Conservation (phyloP, 331 rosid species). For the Malus hybrid region DNA sequence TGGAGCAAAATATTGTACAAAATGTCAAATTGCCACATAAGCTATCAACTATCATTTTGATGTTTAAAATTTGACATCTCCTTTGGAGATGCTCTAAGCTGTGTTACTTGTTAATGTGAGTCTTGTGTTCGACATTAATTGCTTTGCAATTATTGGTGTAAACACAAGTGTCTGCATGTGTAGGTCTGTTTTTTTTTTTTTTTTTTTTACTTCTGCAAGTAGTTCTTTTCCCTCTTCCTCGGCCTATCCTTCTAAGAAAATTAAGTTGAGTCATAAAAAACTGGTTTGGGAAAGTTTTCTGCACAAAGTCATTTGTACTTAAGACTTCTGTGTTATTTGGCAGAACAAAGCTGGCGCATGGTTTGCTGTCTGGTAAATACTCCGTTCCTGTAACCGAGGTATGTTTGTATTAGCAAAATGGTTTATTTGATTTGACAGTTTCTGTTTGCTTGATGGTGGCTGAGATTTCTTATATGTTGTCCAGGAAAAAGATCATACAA, state of each 20-base stretch:
- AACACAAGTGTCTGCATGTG: background rate
- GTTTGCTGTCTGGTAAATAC: conserved; percentile 90
- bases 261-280: background rate
- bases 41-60: no score
- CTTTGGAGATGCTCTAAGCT: background rate
- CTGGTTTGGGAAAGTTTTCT: background rate
- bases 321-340: conserved; percentile 10
- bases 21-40: no score
- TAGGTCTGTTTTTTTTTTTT: background rate
- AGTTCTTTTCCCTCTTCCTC: background rate
- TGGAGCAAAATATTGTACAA: no score
- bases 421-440: conserved; percentile 1
- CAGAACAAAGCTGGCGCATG: conserved; percentile 92
- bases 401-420: conserved; percentile 1
- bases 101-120: background rate
- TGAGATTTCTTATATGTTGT: conserved; percentile 13
- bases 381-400: conserved; percentile 71
- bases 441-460: conserved; percentile 5
- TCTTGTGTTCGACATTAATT: background rate
- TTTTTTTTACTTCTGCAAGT: background rate
- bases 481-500: conserved; percentile 53
- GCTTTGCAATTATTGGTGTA: background rate
- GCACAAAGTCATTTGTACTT: background rate
- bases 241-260: background rate
- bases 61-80: no score